Percentiles rank a stretch among this genome's conserved stretches.
phyloP scores from a whole-genome alignment of 139 green algal genomes.

The Chlorella sp. region DNA sequence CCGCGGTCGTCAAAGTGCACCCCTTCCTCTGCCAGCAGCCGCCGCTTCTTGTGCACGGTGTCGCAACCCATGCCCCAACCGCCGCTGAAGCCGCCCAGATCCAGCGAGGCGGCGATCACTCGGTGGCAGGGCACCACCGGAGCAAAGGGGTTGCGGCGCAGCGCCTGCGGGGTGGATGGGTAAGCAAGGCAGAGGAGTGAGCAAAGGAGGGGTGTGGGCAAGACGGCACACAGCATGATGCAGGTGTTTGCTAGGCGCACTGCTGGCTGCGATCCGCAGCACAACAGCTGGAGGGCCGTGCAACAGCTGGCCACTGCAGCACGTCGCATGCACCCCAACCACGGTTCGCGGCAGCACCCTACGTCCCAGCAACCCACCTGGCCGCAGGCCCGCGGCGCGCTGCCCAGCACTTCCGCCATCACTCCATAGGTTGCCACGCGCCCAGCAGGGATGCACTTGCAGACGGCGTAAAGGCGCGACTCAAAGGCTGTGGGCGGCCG shows the following conservation, averaged over 20 bases:
- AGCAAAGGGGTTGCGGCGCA: conserved; percentile 80
- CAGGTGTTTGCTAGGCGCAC: too few relatives aligned
- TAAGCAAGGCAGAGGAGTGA: neutral
- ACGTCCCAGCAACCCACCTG: conserved; percentile 53
- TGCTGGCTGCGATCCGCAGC: too few relatives aligned
- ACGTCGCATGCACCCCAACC: too few relatives aligned
- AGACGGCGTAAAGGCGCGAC: conserved; percentile 62
- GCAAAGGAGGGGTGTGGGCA: too few relatives aligned
- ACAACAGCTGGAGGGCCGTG: too few relatives aligned
- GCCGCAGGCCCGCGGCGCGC: conserved; percentile 71
- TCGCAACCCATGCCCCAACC: conserved; percentile 50
- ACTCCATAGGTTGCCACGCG: conserved; percentile 80
- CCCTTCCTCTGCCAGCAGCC: conserved; percentile 66
- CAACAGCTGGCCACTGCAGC: too few relatives aligned
- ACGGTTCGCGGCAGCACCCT: too few relatives aligned
- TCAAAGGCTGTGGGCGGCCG: conserved; percentile 66
- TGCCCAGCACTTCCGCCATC: conserved; percentile 65
- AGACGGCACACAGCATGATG: too few relatives aligned
- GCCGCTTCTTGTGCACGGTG: conserved; percentile 62
- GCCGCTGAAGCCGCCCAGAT: conserved; percentile 83
- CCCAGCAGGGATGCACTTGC: conserved; percentile 70
- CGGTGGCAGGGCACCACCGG: conserved; percentile 84
- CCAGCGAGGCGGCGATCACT: conserved; percentile 68
- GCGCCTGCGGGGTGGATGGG: conserved; percentile 51
- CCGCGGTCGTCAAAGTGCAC: conserved; percentile 56